Percentiles rank a stretch among this genome's conserved stretches.
phyloP scores from a whole-genome alignment of 2,329 filamentous ascomycete species.

The Emergomyces africanus region DNA sequence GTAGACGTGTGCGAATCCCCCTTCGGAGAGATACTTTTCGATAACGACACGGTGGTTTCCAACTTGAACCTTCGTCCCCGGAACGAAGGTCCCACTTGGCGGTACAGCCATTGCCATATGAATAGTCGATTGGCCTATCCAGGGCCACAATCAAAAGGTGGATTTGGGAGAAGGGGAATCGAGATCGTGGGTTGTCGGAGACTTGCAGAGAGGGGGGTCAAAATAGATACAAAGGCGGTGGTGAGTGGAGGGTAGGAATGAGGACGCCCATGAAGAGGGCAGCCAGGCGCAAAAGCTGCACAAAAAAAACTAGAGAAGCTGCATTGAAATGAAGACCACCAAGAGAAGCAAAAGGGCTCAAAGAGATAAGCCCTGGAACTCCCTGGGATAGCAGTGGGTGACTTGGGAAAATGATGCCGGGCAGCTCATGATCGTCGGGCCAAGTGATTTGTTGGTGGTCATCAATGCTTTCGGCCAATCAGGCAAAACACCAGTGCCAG shows the following conservation, averaged over 20 bases:
- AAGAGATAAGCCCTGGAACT: background rate
- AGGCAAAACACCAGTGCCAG: background rate
- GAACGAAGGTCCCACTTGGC: constrained; percentile 74
- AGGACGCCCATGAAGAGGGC: constrained; percentile 1
- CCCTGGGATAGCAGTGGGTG: background rate
- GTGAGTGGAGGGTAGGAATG: background rate
- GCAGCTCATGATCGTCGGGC: constrained; percentile 1
- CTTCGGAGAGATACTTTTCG: constrained; percentile 94
- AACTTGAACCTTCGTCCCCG: constrained; percentile 94
- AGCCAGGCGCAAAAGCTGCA: background rate
- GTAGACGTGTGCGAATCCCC: constrained; percentile 97
- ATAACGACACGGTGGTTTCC: constrained; percentile 86
- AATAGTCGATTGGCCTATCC: constrained; percentile 15
- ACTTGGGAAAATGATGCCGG: background rate
- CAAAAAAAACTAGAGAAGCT: background rate
- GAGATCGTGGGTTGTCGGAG: background rate
- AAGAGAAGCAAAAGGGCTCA: background rate
- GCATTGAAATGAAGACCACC: constrained; percentile 1
- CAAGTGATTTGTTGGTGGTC: background rate
- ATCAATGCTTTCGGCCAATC: background rate
- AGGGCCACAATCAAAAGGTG: background rate
- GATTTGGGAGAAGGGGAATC: background rate
- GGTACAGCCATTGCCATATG: constrained; percentile 25
- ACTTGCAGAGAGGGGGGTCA: no score
- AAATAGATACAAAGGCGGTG: background rate